Base-by-base conservation (phyloP, 257 asterid genomes). In the Nicotiana obtusifolia region DNA sequence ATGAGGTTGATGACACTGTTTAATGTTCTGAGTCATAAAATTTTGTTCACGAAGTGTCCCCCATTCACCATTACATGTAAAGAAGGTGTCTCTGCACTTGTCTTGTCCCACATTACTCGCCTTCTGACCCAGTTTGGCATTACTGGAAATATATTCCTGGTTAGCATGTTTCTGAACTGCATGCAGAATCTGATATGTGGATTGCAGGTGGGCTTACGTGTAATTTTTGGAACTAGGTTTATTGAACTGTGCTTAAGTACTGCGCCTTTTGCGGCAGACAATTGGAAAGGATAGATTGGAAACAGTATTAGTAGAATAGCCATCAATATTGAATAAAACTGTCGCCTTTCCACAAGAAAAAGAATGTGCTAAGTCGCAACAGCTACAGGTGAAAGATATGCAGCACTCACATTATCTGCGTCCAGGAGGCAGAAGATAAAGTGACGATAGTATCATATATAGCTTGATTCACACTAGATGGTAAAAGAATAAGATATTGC, bases 241-340 rank as follows among this genome's bases (percentile, higher is more conserved):
- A 47, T 73, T 73, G 61, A 73, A 47, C 37, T 4, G 41, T 73
- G 79, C n/a, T 73, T 47, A 49, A 44, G 79, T 8, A 73, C 37
- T 24, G 61, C 26, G 79, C 79, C 24, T 47, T 73, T 49, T 73
- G 61, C 41, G 61, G 60, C 78, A 44, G 59, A 13, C 79, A 49
- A 71, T 44, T 47, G 41, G 61, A 73, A 73, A 47, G 79, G 62
- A 61, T 73, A 14, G 79, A 73, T 73, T 47, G 61, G 61, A 73
- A 73, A 47, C 61, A 4, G 24, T 59, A 47, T 49, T 24, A 47
- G 79, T 35, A 47, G 79, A 47, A 65, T 20, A 20, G 22, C 59
- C 41, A 49, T 44, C 78, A 47, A 24, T 57, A 24, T 24, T 24
- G 16, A 22, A 15, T 73, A 47, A 73, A 73, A 73, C 26, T 73